phyloP scores from a whole-genome alignment of 2,329 filamentous ascomycete species.

The Thelonectria olida region DNA sequence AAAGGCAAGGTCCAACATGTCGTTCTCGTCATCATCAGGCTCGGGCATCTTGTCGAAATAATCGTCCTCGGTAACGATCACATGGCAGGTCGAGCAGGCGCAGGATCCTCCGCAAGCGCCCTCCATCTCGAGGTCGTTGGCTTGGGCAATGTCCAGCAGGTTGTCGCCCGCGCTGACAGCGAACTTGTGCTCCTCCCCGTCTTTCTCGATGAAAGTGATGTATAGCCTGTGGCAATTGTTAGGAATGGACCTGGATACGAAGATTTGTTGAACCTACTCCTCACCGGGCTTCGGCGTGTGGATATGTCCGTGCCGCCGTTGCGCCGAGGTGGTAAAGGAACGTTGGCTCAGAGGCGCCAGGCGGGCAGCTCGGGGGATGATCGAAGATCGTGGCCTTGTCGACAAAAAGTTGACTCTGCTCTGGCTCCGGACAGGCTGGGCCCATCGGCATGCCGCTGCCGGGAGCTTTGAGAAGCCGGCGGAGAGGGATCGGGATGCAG shows the following conservation, averaged over 20 bases:
- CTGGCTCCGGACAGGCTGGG: slow-evolving; percentile 37
- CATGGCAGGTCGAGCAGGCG: slow-evolving; percentile 92
- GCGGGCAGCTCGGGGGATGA: slow-evolving; percentile 17
- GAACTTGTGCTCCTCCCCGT: slow-evolving; percentile 78
- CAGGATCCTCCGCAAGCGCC: slow-evolving; percentile 95
- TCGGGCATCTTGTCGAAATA: slow-evolving; percentile 82
- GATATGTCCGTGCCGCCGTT: slow-evolving; percentile 78
- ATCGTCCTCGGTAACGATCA: slow-evolving; percentile 79
- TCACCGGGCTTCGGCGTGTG: slow-evolving; percentile 87
- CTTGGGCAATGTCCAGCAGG: slow-evolving; percentile 92
- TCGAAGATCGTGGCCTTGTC: slow-evolving; percentile 34
- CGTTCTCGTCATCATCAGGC: slow-evolving; percentile 83
- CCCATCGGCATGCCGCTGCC: slow-evolving; percentile 41
- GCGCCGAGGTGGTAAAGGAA: slow-evolving; percentile 72
- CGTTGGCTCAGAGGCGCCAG: slow-evolving; percentile 44
- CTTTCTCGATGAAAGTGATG: slow-evolving; percentile 94
- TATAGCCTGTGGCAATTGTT: slow-evolving; percentile 67
- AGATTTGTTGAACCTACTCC: slow-evolving; percentile 71
- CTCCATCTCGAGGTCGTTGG: slow-evolving; percentile 97
- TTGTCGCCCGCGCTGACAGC: slow-evolving; percentile 89
- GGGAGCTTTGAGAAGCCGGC: slow-evolving; percentile 46
- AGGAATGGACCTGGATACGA: slow-evolving; percentile 4
- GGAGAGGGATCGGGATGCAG: slow-evolving; percentile 45
- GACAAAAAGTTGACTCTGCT: slow-evolving; percentile 15
- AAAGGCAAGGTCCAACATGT: slow-evolving; percentile 92